Evolutionary conservation across 805 yeast species (phyloP), one percentile per base, ranked within the genome.

Genomic region (Torulaspora indica): DNA sequence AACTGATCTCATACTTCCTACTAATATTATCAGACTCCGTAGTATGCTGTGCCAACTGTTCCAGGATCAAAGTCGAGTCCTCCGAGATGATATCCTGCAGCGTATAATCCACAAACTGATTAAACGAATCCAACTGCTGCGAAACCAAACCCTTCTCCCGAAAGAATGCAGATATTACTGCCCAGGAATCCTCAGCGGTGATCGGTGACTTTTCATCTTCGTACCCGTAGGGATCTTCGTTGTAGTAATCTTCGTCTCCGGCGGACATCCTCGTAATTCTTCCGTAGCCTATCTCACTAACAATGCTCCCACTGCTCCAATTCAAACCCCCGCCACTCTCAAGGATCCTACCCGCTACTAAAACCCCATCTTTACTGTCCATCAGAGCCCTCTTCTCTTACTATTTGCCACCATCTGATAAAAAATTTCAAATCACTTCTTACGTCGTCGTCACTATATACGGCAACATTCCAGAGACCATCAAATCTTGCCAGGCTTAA

Each of bases 121-220:
- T 96, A 65, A 95, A 93, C 14, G 98, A 95, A 63, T 93, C 98
- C 61, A 93, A 75, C 74, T 93, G 99, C 71, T 93, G 98, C 18
- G 98, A 89, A 23, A 93, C 99, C 55, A 93, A 76, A 48, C 98
- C 98, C 64, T 90, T 91, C 62, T 90, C 95, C 69, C 85, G 88
- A 75, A 93, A 93, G 68, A 93, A 93, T 13, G 98, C 79, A 23
- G 96, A 85, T 55, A 93, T 93, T 51, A 93, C 98, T 25, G 95
- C 83, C 99, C 99, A 93, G 70, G 98, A 93, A 74, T 93, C 98
- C 72, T 93, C 98, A 23, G 96, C 86, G 25, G 98, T 89, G 70
- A 93, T 87, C 60, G 82, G 78, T 48, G 76, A 77, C 41, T 69
- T 74, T 50, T 78, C 86, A 52, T 76, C 82, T 55, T 83, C 90